Evolutionary conservation across 2,329 filamentous ascomycete genomes (phyloP).

Genomic region (Fusarium mangiferae): DNA sequence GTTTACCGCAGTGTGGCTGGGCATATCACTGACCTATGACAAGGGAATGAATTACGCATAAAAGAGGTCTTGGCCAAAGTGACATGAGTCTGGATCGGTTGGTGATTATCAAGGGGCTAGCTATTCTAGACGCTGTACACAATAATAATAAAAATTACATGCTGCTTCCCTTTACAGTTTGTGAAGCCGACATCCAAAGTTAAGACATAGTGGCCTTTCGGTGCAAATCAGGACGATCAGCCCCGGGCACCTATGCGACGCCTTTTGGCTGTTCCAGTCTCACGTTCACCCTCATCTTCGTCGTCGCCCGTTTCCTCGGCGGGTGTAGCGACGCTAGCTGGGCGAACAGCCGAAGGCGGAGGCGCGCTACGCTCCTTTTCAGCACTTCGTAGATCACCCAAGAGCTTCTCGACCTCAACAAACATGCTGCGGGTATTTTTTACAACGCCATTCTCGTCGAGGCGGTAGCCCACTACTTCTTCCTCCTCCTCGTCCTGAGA

Average conservation of each 20-base stretch:
- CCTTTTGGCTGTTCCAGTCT: slow-evolving; percentile 50
- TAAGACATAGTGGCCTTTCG: neutral
- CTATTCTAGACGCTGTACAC: slow-evolving; percentile 42
- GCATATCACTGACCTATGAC: neutral
- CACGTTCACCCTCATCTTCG: slow-evolving; percentile 60
- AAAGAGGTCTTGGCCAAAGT: neutral
- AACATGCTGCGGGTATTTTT: slow-evolving; percentile 92
- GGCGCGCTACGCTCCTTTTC: slow-evolving; percentile 65
- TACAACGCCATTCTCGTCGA: slow-evolving; percentile 87
- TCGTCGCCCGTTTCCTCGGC: slow-evolving; percentile 61
- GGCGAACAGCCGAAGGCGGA: slow-evolving; percentile 48
- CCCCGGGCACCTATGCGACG: slow-evolving; percentile 50
- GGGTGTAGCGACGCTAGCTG: slow-evolving; percentile 52
- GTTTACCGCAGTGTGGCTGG: slow-evolving; percentile 1
- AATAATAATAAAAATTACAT: slow-evolving; percentile 36
- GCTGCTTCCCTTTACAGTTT: slow-evolving; percentile 25
- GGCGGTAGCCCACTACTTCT: slow-evolving; percentile 67
- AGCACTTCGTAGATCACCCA: slow-evolving; percentile 79
- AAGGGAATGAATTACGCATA: neutral
- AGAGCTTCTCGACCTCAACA: slow-evolving; percentile 81
- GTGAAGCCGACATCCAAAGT: slow-evolving; percentile 24
- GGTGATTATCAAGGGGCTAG: slow-evolving; percentile 39
- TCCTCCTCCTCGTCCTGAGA: slow-evolving; percentile 57
- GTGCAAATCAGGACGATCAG: slow-evolving; percentile 32
- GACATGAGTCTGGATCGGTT: slow-evolving; percentile 21